Evolutionary conservation across 2,329 filamentous ascomycete species (phyloP), one percentile per base, ranked within the genome.

Genomic region (Verticillium isaacii): DNA sequence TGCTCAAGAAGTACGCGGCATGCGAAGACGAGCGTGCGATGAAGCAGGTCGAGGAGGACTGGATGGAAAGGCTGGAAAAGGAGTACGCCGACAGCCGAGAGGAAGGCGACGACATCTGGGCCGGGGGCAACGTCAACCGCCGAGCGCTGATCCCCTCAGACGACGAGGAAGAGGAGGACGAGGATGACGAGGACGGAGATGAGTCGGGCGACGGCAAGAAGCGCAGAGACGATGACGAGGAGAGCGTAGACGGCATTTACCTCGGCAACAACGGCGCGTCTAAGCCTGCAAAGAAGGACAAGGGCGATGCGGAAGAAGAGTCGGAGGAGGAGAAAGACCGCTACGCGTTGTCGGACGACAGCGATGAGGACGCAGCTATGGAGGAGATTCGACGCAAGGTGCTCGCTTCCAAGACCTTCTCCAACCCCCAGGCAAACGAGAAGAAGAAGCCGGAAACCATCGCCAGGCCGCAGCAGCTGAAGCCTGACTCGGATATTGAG

Each of bases 381-480:
- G 93, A 92, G 39, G 93, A 96, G 70, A 89, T 99, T 59, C 86
- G 95, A 57, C 87, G 90, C 60, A 91, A 92, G 68, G 92, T 98
- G n/a, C 84, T 99, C 2, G 90, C 89, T 7, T 97, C 94, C 7
- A 97, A 94, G 72, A 87, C 93, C 0, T 99, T 99, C 70, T 79
- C 89, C 52, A 91, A 91, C 66, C 77, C 82, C 11, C 70, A 75
- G 64, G 68, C 77, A 56, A 69, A 71, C 58, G 71, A 74, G 11
- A 78, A 83, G 65, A 88, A 88, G 67, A 82, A 83, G 62, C 86
- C 84, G 0, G 83, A 88, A 68, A 85, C 82, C n/a, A 88, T 92
- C 63, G 74, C 85, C 9, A 80, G 83, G 39, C 85, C 86, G 1
- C 81, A 85, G 62, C 75, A 74, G 7, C 73, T 81, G 60, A 80